Percentiles rank a stretch among this genome's conserved stretches.
phyloP scores from a whole-genome alignment of 371 early-diverging fungal species.

The Mucor racemosus region DNA sequence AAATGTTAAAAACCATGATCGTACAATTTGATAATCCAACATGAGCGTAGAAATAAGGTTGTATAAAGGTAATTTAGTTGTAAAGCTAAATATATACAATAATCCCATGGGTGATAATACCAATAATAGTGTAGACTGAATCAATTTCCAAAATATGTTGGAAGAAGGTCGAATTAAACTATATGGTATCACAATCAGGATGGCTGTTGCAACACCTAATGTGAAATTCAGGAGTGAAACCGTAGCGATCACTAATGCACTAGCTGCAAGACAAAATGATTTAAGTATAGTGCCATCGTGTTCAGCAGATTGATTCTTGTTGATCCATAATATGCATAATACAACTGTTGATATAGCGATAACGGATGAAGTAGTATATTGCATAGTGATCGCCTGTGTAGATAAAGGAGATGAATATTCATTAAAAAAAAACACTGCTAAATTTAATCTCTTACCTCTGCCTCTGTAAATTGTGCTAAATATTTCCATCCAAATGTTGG shows the following conservation, averaged over 20 bases:
- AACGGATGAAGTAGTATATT: slow-evolving; percentile 26
- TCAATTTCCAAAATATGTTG: slow-evolving; percentile 19
- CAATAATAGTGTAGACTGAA: slow-evolving; percentile 62
- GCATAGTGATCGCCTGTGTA: slow-evolving; percentile 23
- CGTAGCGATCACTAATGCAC: slow-evolving; percentile 75
- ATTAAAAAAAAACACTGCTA: background rate
- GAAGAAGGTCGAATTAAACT: slow-evolving; percentile 56
- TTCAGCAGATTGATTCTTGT: slow-evolving; percentile 9
- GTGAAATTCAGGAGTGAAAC: slow-evolving; percentile 86
- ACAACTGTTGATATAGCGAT: slow-evolving; percentile 21
- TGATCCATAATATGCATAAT: slow-evolving; percentile 25
- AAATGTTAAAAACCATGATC: slow-evolving; percentile 67
- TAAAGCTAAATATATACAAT: slow-evolving; percentile 28
- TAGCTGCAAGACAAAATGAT: slow-evolving; percentile 67
- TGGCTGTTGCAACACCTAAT: slow-evolving; percentile 74
- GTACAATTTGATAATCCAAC: slow-evolving; percentile 62
- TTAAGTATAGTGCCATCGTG: slow-evolving; percentile 66
- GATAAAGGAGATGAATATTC: background rate
- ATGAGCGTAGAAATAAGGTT: slow-evolving; percentile 42
- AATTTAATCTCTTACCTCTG: slow-evolving; percentile 16
- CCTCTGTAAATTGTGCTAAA: slow-evolving; percentile 9
- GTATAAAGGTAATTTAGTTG: slow-evolving; percentile 31
- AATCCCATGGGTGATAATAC: slow-evolving; percentile 61
- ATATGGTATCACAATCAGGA: slow-evolving; percentile 70
- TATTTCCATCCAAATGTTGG: slow-evolving; percentile 30